Conservation (phyloP, 2,329 filamentous ascomycete genomes). For the Sodiomyces alkalinus region DNA sequence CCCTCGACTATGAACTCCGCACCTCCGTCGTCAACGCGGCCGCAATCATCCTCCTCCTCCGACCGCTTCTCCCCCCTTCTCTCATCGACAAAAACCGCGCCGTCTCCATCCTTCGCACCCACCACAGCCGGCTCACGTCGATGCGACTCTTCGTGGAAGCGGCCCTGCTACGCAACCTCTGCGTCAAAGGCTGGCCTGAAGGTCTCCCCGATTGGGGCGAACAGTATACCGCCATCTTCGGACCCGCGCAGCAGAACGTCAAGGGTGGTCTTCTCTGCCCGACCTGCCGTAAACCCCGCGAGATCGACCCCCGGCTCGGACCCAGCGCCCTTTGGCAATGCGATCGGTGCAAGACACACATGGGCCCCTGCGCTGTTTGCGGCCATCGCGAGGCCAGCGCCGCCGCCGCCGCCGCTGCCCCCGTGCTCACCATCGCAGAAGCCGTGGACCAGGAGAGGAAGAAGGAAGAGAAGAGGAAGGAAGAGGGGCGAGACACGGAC, state of each 20-base stretch:
- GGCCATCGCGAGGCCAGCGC: slow-evolving; percentile 33
- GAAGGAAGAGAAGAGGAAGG: background rate
- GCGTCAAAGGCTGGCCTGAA: slow-evolving; percentile 39
- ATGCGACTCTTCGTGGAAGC: slow-evolving; percentile 47
- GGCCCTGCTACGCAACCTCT: slow-evolving; percentile 44
- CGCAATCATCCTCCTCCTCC: slow-evolving; percentile 43
- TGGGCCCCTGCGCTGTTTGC: slow-evolving; percentile 45
- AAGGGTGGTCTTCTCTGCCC: slow-evolving; percentile 39
- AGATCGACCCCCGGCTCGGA: slow-evolving; percentile 30
- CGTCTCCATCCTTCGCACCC: slow-evolving; percentile 39
- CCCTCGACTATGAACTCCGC: slow-evolving; percentile 39
- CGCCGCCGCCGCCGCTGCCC: too few species aligned
- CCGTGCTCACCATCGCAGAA: slow-evolving; percentile 12
- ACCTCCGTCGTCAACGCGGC: slow-evolving; percentile 43
- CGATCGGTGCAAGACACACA: slow-evolving; percentile 34
- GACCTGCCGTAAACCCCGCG: slow-evolving; percentile 39
- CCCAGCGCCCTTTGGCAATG: slow-evolving; percentile 39
- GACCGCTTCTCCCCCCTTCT: slow-evolving; percentile 37
- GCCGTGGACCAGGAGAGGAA: slow-evolving; percentile 1
- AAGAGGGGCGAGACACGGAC: background rate
- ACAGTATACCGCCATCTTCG: slow-evolving; percentile 38
- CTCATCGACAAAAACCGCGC: slow-evolving; percentile 42
- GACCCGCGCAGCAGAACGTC: slow-evolving; percentile 37
- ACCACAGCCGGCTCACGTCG: slow-evolving; percentile 42
- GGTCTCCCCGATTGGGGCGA: slow-evolving; percentile 36